Conservation (phyloP, 106 monocot genomes). For the Allium sativum region DNA sequence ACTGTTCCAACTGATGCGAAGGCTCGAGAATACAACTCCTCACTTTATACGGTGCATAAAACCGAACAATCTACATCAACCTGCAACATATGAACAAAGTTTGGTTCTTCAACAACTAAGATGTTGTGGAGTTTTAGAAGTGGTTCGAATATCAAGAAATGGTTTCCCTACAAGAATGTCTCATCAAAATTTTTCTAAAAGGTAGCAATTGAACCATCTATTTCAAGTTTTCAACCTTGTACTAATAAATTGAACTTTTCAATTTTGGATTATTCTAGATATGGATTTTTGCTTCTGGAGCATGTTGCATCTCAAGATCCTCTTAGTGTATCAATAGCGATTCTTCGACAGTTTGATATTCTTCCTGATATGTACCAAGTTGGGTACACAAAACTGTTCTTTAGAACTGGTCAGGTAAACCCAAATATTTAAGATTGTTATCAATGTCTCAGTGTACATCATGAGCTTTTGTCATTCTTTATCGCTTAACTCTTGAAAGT, state of each 20-base stretch:
- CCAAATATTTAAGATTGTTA: background rate
- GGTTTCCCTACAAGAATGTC: slow-evolving; percentile 97
- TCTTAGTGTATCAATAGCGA: slow-evolving; percentile 89
- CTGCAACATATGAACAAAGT: slow-evolving; percentile 73
- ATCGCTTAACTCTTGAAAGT: too few relatives aligned
- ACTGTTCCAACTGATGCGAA: slow-evolving; percentile 97
- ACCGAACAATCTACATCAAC: slow-evolving; percentile 78
- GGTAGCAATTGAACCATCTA: slow-evolving; percentile 27
- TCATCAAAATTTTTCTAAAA: slow-evolving; percentile 94
- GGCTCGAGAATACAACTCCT: slow-evolving; percentile 87
- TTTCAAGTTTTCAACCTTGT: background rate
- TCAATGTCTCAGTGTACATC: background rate
- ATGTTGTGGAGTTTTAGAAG: slow-evolving; percentile 96
- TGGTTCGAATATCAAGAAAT: slow-evolving; percentile 91
- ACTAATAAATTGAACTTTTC: background rate
- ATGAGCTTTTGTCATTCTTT: background rate
- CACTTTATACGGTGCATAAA: slow-evolving; percentile 98
- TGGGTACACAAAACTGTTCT: slow-evolving; percentile 97
- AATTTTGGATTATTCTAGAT: slow-evolving; percentile 30
- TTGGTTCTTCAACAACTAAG: slow-evolving; percentile 82
- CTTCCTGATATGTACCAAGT: slow-evolving; percentile 99
- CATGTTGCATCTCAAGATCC: slow-evolving; percentile 89
- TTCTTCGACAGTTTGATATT: slow-evolving; percentile 95
- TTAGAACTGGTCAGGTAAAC: slow-evolving; percentile 93
- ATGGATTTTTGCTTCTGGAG: slow-evolving; percentile 97